Conservation (phyloP, 2,329 filamentous ascomycete genomes). For the Karstenula rhodostoma region DNA sequence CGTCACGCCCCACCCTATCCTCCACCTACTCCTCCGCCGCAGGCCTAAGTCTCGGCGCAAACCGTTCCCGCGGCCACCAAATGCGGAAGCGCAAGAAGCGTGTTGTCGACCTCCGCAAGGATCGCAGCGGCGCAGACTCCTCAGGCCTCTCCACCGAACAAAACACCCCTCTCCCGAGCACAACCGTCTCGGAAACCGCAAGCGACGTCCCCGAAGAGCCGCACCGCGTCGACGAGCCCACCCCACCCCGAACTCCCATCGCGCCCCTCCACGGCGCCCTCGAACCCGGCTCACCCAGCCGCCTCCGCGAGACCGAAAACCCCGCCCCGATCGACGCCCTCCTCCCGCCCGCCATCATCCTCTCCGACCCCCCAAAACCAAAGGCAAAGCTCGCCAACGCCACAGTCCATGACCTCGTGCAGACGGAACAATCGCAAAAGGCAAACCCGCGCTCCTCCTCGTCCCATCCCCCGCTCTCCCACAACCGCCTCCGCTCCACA, state of each 20-base stretch:
- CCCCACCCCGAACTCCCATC: conserved; percentile 40
- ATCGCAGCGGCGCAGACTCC: conserved; percentile 59
- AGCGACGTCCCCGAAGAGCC: conserved; percentile 46
- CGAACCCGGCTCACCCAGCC: conserved; percentile 35
- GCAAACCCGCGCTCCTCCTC: conserved; percentile 23
- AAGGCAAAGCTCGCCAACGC: conserved; percentile 29
- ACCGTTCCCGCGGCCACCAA: conserved; percentile 66
- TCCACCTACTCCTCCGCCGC: conserved; percentile 67
- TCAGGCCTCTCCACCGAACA: conserved; percentile 63
- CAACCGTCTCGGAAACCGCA: conserved; percentile 66
- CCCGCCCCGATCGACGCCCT: conserved; percentile 28
- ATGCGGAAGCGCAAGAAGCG: conserved; percentile 83
- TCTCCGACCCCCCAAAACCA: conserved; percentile 33
- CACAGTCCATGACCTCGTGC: conserved; percentile 11
- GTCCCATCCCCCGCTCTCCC: conserved; percentile 38
- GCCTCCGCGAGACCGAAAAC: conserved; percentile 25
- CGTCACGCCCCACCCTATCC: conserved; percentile 73
- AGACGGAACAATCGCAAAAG: conserved; percentile 19
- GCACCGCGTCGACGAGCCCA: conserved; percentile 41
- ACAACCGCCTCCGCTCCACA: conserved; percentile 39
- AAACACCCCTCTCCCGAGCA: conserved; percentile 59
- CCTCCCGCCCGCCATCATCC: conserved; percentile 38
- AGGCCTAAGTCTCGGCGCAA: conserved; percentile 70
- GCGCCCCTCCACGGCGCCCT: conserved; percentile 34
- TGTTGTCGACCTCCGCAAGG: conserved; percentile 79